Percentiles rank a stretch among this genome's conserved stretches.
phyloP scores from a whole-genome alignment of 73 alveolate genomes.

The Paraurostyla sp. region DNA sequence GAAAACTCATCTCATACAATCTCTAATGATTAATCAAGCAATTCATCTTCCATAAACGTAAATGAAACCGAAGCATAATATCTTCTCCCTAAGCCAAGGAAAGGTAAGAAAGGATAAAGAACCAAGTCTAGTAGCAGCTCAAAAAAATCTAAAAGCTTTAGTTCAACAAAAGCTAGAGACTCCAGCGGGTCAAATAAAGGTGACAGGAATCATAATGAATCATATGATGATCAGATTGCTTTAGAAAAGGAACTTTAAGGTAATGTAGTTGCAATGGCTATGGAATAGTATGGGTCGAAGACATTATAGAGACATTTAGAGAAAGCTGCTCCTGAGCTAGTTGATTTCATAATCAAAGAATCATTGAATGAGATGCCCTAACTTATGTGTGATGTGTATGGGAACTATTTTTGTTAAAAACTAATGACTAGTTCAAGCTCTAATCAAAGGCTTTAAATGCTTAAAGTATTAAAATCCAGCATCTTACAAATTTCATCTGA shows the following conservation, averaged over 20 bases:
- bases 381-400: conserved; percentile 91
- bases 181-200: background rate
- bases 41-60: background rate
- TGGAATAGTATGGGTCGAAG: conserved; percentile 85
- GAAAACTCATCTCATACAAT: background rate
- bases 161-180: background rate
- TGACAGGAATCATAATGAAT: too few relatives aligned
- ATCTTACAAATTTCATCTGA: conserved; percentile 85
- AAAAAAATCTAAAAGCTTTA: background rate
- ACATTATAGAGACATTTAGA: conserved; percentile 82
- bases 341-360: conserved; percentile 83
- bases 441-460: conserved; percentile 80
- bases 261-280: conserved; percentile 55
- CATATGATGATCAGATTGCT: too few relatives aligned
- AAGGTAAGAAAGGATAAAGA: background rate
- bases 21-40: background rate
- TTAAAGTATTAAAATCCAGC: conserved; percentile 76
- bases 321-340: conserved; percentile 86
- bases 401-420: conserved; percentile 92
- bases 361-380: conserved; percentile 64
- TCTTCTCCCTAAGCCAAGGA: background rate
- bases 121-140: background rate
- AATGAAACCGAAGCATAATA: background rate
- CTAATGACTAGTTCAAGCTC: conserved; percentile 76
- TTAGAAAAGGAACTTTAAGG: conserved; percentile 61